Evolutionary conservation across 1,139 yeast species (phyloP), one percentile per base, ranked within the genome.

Genomic region (Pichia sp.): DNA sequence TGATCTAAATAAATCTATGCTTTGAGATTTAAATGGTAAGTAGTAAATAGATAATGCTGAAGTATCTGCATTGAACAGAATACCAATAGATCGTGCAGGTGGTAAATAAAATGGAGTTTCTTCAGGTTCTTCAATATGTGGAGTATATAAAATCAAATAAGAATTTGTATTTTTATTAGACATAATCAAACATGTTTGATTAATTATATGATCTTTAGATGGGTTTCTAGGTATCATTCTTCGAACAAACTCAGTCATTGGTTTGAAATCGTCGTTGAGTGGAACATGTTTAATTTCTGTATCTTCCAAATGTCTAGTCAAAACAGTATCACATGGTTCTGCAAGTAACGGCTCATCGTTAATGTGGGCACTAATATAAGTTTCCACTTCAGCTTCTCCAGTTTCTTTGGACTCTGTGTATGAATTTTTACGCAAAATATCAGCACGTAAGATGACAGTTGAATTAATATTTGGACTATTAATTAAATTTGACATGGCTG

Each of bases 391-490:
- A 10, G 51, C 51, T 4, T 47, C 48, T 4, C 11, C 10, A 6
- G 48, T 42, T 10, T 46, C 43, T 6, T 49, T 48, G 3, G 37
- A 38, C 11, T 46, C 37, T 11, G 27, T 33, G 54, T 66, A 76
- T 3, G 58, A 60, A 42, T 65, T 68, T 51, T 83, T 89, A 35
- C 68, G 66, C 35, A 88, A 62, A 22, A 89, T 78, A 61, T 89
- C 97, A 0, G 96, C 95, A 53, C 97, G 68, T 66, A 89, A 68
- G 30, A 89, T 83, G 24, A 87, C 93, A 0, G 96, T 84, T 8
- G 96, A 89, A 61, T 89, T 89, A 61, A 89, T 83, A 59, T 89
- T 86, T 13, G 97, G 97, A 49, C 87, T 88, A 47, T 74, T 71
- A 42, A 89, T 82, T 48, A 89, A 69, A 60, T 88, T 85, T 34